Conservation (phyloP, 164 flowering plant species). For the Magnolia sinica region DNA sequence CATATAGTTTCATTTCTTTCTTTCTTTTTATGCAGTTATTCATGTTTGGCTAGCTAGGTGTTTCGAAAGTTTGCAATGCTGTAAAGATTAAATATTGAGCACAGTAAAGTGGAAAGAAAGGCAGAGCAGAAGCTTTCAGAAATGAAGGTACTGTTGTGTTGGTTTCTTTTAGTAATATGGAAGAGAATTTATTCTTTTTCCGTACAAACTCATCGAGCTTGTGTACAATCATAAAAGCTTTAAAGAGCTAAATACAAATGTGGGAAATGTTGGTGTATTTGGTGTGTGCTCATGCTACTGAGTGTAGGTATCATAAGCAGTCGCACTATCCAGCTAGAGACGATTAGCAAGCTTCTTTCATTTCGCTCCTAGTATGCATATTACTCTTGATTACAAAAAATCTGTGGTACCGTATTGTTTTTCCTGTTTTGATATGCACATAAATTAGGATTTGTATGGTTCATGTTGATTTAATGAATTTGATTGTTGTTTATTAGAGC, state of each 20-base stretch:
- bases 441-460: not conserved
- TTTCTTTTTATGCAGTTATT: constrained; percentile 39
- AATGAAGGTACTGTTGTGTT: constrained; percentile 33
- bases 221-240: not conserved
- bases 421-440: not conserved
- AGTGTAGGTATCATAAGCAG: too few relatives aligned
- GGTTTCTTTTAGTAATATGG: not conserved
- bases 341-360: too few relatives aligned
- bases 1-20: not conserved
- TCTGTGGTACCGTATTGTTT: too few relatives aligned
- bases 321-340: too few relatives aligned
- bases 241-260: not conserved
- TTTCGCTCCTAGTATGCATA: too few relatives aligned
- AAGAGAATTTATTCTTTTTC: not conserved
- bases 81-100: constrained; percentile 25
- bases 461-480: not conserved
- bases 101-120: constrained; percentile 16
- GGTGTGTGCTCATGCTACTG: too few relatives aligned
- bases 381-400: too few relatives aligned
- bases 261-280: too few relatives aligned
- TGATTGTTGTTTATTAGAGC: constrained; percentile 58
- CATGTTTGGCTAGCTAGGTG: constrained; percentile 67
- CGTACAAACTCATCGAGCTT: not conserved
- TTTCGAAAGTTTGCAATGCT: constrained; percentile 23
- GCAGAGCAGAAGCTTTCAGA: constrained; percentile 23